Base-by-base conservation (phyloP, 2,329 filamentous ascomycete genomes). In the Trichophyton equinum region DNA sequence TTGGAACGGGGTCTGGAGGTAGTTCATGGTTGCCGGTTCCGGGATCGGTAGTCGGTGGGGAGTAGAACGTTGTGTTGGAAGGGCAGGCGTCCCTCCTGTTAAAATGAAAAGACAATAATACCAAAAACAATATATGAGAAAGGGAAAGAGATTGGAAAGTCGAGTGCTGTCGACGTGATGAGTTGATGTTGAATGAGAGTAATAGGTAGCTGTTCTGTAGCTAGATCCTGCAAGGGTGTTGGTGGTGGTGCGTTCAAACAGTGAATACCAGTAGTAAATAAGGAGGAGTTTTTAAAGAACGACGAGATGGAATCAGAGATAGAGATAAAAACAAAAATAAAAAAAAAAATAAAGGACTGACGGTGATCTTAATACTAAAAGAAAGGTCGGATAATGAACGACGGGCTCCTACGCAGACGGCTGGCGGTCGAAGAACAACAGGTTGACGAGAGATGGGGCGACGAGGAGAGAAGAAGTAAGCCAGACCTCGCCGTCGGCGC, bases 1-100 rank as follows among this genome's bases (percentile, higher is more conserved):
- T 33, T 68, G 65, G 65, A 72, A 75, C 60, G 73, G 67, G 46
- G 72, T 70, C 61, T 74, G 72, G 15, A 74, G 68, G 61, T 73
- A 76, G 58, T 71, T 74, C 74, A 76, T 76, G 62, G 60, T 42
- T 62, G 65, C 59, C 55, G 40, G 30, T 18, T 20, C 30, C 53
- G 60, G 18, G 51, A 55, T 58, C 27, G 30, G 30, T 22, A 15
- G 20, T 15, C 13, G 46, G 9, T 15, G 4, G 20, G 25, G 46
- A 25, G 25, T 51, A 51, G 46, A 22, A 49, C 46, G 46, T 22
- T 49, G 46, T 49, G 8, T 49, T 22, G 27, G 33, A 27, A 51
- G 20, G 46, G 20, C 13, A 22, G 11, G 20, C 22, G 46, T 51
- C 20, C 20, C 20, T 51, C 13, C 22, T 30, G 46, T 51, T 25